Evolutionary conservation across 345 rosid species (phyloP).

Genomic region (Triadica sebifera): DNA sequence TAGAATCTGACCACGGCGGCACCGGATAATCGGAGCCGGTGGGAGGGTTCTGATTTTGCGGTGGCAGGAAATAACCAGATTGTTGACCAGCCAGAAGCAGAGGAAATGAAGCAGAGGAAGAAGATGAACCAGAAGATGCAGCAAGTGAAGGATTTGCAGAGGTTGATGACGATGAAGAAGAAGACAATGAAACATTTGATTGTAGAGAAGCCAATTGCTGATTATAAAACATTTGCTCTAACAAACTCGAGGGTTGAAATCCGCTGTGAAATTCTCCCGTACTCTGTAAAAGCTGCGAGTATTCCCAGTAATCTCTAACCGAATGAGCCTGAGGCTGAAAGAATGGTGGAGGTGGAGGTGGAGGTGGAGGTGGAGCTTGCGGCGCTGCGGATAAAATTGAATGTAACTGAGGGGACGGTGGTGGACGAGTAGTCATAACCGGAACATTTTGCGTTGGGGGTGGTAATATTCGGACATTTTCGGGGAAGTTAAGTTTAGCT

Average conservation of each 20-base stretch:
- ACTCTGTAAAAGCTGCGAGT: slow-evolving; percentile 50
- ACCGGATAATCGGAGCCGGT: slow-evolving; percentile 12
- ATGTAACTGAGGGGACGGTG: slow-evolving; percentile 13
- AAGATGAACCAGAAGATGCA: not conserved
- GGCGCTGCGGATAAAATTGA: slow-evolving; percentile 10
- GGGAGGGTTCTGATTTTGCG: slow-evolving; percentile 5
- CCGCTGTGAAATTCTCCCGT: slow-evolving; percentile 27
- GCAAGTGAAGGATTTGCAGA: slow-evolving; percentile 2
- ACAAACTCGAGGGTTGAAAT: slow-evolving; percentile 24
- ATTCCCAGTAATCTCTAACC: slow-evolving; percentile 44
- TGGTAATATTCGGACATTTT: slow-evolving; percentile 38
- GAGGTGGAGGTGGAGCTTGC: slow-evolving; percentile 10
- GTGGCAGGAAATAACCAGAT: slow-evolving; percentile 16
- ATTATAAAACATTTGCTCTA: slow-evolving; percentile 37
- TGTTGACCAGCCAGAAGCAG: slow-evolving; percentile 45
- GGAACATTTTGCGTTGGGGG: slow-evolving; percentile 24
- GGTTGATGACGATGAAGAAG: slow-evolving; percentile 7
- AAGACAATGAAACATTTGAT: slow-evolving; percentile 24
- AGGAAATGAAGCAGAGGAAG: slow-evolving; percentile 43
- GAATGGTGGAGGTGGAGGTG: not conserved
- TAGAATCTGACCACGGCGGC: slow-evolving; percentile 25
- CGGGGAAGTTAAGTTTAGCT: slow-evolving; percentile 84
- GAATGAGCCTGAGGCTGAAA: slow-evolving; percentile 28
- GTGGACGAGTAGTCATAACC: slow-evolving; percentile 3
- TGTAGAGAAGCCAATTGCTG: slow-evolving; percentile 33